These are phyloP conservation scores for Spergularia marina DNA, from an alignment of 148 eudicot species.

Conservation along the genomic window DNA sequence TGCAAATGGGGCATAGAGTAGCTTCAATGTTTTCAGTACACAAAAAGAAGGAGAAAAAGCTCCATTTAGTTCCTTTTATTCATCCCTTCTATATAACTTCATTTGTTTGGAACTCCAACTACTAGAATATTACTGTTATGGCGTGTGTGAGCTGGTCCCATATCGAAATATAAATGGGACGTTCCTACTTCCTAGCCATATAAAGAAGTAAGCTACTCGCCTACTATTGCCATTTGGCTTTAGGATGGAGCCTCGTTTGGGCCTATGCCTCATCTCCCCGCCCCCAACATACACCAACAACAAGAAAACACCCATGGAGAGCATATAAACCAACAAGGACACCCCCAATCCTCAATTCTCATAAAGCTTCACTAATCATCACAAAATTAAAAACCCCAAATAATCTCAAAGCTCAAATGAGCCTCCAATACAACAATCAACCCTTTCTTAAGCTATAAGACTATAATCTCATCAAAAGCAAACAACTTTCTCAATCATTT, in stretches of 20 bases:
- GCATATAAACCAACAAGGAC: background rate
- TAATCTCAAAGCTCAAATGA: background rate
- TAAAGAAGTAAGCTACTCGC: too few species aligned
- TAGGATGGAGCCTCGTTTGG: too few species aligned
- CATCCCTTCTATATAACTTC: background rate
- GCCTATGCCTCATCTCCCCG: too few species aligned
- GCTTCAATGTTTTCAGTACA: background rate
- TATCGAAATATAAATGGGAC: too few species aligned
- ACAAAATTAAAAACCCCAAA: slow-evolving; percentile 10
- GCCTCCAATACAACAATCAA: background rate
- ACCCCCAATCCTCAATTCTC: background rate
- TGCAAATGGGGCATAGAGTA: background rate
- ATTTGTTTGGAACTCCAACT: slow-evolving; percentile 11
- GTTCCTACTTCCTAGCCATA: too few species aligned
- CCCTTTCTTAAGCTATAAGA: background rate
- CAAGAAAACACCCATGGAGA: too few species aligned
- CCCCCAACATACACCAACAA: too few species aligned
- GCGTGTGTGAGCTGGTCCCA: too few species aligned
- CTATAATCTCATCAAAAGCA: background rate
- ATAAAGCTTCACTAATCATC: slow-evolving; percentile 8
- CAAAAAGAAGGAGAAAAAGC: background rate
- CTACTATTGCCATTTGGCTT: too few species aligned
- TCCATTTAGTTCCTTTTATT: slow-evolving; percentile 9
- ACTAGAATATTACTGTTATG: background rate
- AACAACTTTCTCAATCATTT: background rate